Percentiles rank a stretch among this genome's conserved stretches.
Conservation (phyloP, 2,329 filamentous ascomycete genomes). For the Biscogniauxia sp. region DNA sequence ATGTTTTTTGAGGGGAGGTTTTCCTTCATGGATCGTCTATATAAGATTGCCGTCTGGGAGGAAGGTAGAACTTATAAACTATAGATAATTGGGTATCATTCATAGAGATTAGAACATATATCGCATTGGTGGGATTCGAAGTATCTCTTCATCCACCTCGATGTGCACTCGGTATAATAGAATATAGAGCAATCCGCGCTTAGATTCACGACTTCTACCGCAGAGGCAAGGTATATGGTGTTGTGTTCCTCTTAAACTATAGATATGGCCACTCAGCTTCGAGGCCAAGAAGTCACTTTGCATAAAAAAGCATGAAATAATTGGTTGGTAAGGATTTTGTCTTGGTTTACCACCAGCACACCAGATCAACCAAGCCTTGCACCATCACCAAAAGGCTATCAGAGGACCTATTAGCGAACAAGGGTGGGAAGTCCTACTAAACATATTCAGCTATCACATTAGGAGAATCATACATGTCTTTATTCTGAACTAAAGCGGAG, state of each 20-base stretch:
- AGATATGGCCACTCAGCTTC: background rate
- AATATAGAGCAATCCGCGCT: background rate
- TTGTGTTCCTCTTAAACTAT: background rate
- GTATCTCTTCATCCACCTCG: background rate
- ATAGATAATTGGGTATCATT: background rate
- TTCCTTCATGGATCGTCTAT: background rate
- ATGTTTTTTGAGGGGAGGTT: background rate
- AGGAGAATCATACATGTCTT: too few relatives aligned
- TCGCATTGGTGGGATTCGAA: background rate
- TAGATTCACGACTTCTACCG: background rate
- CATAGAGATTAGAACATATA: too few relatives aligned
- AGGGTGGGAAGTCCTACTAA: background rate
- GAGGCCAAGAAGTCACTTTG: background rate
- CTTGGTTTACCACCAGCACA: background rate
- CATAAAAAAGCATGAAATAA: background rate
- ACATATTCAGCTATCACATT: background rate
- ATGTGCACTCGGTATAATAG: background rate
- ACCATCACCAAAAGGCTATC: background rate
- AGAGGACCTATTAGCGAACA: background rate
- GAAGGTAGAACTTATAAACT: background rate
- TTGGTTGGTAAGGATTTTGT: background rate
- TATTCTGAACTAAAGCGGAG: background rate
- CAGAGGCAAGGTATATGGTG: background rate
- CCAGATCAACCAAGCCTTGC: background rate
- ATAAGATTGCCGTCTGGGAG: background rate